Conservation (phyloP, 495 filamentous ascomycete species). For the Penicillium lagena region DNA sequence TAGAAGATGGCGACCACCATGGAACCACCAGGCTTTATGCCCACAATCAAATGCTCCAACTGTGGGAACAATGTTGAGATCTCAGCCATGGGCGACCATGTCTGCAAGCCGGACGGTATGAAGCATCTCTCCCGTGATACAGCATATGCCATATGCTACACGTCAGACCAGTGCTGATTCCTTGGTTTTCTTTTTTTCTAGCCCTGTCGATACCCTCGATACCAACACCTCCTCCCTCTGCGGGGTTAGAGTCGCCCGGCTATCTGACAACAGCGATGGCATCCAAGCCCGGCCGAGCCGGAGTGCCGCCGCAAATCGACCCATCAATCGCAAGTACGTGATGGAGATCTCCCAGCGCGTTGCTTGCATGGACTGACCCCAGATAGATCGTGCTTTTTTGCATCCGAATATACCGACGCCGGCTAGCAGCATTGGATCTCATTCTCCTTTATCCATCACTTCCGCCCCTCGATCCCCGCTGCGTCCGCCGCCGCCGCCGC, state of each 20-base stretch:
- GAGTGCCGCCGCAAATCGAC: slow-evolving; percentile 47
- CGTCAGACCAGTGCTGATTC: background rate
- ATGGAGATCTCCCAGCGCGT: background rate
- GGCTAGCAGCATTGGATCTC: slow-evolving; percentile 52
- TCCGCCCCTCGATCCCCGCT: slow-evolving; percentile 36
- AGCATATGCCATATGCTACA: slow-evolving; percentile 3
- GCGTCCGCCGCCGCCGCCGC: slow-evolving; percentile 26
- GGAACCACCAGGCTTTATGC: slow-evolving; percentile 55
- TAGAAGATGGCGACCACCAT: slow-evolving; percentile 17
- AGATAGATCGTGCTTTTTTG: slow-evolving; percentile 55
- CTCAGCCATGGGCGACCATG: slow-evolving; percentile 85
- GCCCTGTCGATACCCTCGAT: slow-evolving; percentile 15
- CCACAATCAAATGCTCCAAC: slow-evolving; percentile 91
- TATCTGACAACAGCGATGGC: slow-evolving; percentile 12
- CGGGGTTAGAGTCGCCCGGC: slow-evolving; percentile 17
- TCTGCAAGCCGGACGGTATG: slow-evolving; percentile 40
- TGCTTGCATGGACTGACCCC: slow-evolving; percentile 11
- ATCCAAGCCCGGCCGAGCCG: slow-evolving; percentile 17
- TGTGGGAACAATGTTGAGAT: slow-evolving; percentile 85
- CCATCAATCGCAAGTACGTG: slow-evolving; percentile 49
- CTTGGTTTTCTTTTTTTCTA: background rate
- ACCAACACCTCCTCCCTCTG: slow-evolving; percentile 33
- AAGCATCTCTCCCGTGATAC: background rate
- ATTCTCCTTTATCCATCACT: slow-evolving; percentile 47
- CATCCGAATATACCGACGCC: slow-evolving; percentile 50